Base-by-base conservation (phyloP, 2,329 filamentous ascomycete species). In the Tolypocladium nubicola region DNA sequence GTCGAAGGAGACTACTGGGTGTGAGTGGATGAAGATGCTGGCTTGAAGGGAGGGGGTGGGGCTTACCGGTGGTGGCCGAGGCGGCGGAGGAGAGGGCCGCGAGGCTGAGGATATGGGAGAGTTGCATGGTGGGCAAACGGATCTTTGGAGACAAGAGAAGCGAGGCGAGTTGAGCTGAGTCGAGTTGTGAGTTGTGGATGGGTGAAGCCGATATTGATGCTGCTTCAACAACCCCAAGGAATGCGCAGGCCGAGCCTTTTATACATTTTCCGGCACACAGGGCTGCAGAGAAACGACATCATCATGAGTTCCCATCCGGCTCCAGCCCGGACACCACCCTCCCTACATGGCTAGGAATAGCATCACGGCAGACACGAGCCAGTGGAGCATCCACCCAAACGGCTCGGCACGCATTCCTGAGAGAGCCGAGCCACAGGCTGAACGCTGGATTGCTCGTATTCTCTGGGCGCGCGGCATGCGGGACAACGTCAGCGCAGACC, bases 1-100 rank as follows among this genome's bases (percentile, higher is more conserved):
- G 73, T 92, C 88, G 72, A 86, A 93, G 62, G 85, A 86, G 66
- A 91, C 87, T 70, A 66, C 47, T 14, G 16, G 19, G 30, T 21
- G 47, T 52, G 19, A 52, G 47, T 6, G 19, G n/a, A 6, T 14
- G 9, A 26, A 16, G 8, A 5, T 23, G 7, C 41, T 54, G 35
- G 30, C 7, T 21, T 16, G 11, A 23, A 13, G 14, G 9, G 4
- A 53, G 8, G 16, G 52, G 26, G 30, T 6, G 30, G 8, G 13
- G 14, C 62, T 55, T 62, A 73, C 72, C 70, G 53, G 67, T 65
- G 58, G 65, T 66, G 63, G 74, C 74, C 23, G 71, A 66, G 57
- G 68, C 67, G 56, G 72, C 67, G 55, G 70, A 64, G 60, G 71
- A 67, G 59, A 72, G 61, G 60, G 73, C 64, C 60, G 77, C 66